Base-by-base conservation (phyloP, 192 early-diverging fungal species). In the Funneliformis geosporum region DNA sequence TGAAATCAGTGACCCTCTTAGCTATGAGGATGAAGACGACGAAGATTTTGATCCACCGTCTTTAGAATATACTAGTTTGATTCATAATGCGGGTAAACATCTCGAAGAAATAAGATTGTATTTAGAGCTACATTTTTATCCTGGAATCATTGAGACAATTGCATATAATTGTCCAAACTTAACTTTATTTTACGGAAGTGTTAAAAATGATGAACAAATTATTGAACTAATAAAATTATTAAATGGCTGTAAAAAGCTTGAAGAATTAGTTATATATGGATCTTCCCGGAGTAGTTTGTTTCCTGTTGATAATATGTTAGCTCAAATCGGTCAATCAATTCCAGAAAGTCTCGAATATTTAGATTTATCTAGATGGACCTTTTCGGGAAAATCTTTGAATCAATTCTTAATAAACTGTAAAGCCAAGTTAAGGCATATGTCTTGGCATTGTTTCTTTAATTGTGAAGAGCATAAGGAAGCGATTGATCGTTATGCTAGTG, bases 71-170 rank as follows among this genome's bases (percentile, higher is more conserved):
- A 59, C 25, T 0, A 21, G 11, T 10, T 27, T 75, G 23, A 75
- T 75, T 39, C 33, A 16, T 9, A 75, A 40, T 23, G 9, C 39
- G 18, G 43, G 18, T 75, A 6, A 7, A 61, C 14, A 60, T 60
- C 43, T 75, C n/a, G n/a, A 46, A 40, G 73, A 75, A 25, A 42
- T 75, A n/a, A 25, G 38, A 61, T 61, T 75, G 42, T 39, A 59
- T 62, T 59, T 75, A 59, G 73, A 75, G n/a, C 61, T 75, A 27
- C 43, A 75, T 60, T 75, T 27, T 61, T 75, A 75, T 75, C 55
- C 59, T 40, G 33, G 38, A 8, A 39, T 75, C 5, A 62, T 75
- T 16, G 38, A 62, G 6, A 62, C 59, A 2, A 61, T 62, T 4
- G 73, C 55, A 1, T 21, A n/a, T 33, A 27, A 33, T 62, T 75